Evolutionary conservation across 2,329 filamentous ascomycete genomes (phyloP).

Genomic region (Sarocladium kiliense): DNA sequence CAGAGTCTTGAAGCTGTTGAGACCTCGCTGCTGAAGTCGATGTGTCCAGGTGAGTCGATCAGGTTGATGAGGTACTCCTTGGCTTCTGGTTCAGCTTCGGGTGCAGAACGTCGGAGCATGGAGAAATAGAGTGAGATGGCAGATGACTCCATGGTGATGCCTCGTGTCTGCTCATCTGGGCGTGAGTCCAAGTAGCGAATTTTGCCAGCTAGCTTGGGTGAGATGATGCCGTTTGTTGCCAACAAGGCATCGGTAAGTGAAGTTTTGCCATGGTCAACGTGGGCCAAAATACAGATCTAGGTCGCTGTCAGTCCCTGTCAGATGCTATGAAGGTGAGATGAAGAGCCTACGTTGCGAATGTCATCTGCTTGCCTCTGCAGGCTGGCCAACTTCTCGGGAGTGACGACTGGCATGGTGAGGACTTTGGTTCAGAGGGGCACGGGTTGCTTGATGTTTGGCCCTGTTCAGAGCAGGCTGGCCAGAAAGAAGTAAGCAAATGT

Average conservation of each 20-base stretch:
- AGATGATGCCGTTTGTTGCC: conserved; percentile 99
- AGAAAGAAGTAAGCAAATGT: neutral
- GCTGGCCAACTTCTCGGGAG: conserved; percentile 81
- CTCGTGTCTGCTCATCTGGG: conserved; percentile 90
- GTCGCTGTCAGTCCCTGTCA: conserved; percentile 10
- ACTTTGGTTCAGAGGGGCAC: neutral
- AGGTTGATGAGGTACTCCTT: conserved; percentile 95
- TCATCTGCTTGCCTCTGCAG: conserved; percentile 84
- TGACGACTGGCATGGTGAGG: conserved; percentile 80
- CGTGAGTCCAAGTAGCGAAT: conserved; percentile 96
- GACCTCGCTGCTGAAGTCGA: conserved; percentile 97
- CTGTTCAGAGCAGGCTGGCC: neutral
- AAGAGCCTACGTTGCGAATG: conserved; percentile 75
- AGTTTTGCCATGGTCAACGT: conserved; percentile 98
- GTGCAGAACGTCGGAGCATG: conserved; percentile 69
- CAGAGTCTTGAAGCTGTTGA: conserved; percentile 92
- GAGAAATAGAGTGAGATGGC: conserved; percentile 96
- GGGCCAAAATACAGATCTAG: conserved; percentile 89
- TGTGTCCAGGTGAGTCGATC: conserved; percentile 93
- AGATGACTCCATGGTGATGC: conserved; percentile 99
- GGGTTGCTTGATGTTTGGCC: neutral
- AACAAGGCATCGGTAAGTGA: conserved; percentile 94
- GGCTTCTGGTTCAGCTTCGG: conserved; percentile 62
- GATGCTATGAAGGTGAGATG: neutral
- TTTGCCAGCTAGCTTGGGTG: conserved; percentile 93